Percentiles rank a stretch among this genome's conserved stretches.
Conservation (phyloP, 768 basidiomycete genomes). For the Leccinum disarticulatum region DNA sequence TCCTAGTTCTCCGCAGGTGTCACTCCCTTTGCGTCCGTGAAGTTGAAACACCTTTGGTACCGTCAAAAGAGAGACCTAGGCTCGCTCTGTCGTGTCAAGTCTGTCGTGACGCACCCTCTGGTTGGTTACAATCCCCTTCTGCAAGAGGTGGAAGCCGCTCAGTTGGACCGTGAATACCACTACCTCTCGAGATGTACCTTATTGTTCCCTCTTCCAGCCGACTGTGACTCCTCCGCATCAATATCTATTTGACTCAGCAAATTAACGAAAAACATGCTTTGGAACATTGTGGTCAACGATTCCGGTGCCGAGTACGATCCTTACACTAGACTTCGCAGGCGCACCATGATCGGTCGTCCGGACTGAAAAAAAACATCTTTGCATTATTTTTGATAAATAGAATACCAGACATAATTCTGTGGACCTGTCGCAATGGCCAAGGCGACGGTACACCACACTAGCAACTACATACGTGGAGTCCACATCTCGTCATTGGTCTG, state of each 20-base stretch:
- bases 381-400: neutral
- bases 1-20: conserved; percentile 51
- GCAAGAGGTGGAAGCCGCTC: conserved; percentile 84
- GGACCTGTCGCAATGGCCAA: conserved; percentile 77
- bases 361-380: conserved; percentile 65
- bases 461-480: conserved; percentile 57
- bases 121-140: conserved; percentile 96
- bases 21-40: conserved; percentile 90
- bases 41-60: conserved; percentile 93
- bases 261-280: conserved; percentile 81
- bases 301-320: conserved; percentile 86
- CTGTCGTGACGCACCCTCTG: conserved; percentile 92
- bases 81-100: conserved; percentile 83
- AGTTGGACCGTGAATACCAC: conserved; percentile 74
- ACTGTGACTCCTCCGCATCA: conserved; percentile 61
- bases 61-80: conserved; percentile 79
- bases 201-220: conserved; percentile 49
- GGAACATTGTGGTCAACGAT: conserved; percentile 90
- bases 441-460: conserved; percentile 57
- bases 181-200: neutral
- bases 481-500: conserved; percentile 23
- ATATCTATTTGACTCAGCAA: conserved; percentile 87
- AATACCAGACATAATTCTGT: conserved; percentile 75
- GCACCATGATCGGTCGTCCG: conserved; percentile 90
- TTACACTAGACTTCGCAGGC: conserved; percentile 80